A percentile compares a stretch with the other conserved stretches of the same genome.
Conservation (phyloP, 2,329 filamentous ascomycete genomes). For the Aspergillaceae sp. region DNA sequence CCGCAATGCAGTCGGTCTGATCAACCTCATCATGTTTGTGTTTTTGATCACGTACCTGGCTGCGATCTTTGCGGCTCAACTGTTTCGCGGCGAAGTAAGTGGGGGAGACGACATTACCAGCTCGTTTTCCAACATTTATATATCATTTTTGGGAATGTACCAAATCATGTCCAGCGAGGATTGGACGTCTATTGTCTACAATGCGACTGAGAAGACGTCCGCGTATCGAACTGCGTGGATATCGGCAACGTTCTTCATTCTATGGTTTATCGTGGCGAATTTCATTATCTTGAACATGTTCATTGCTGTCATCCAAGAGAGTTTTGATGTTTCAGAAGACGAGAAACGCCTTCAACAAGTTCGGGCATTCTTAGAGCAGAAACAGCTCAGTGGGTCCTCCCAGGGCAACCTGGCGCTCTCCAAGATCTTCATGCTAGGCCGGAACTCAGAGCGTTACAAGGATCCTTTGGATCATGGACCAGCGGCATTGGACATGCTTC, state of each 20-base stretch:
- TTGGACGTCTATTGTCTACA: slow-evolving; percentile 85
- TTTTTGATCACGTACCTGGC: slow-evolving; percentile 91
- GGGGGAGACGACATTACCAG: slow-evolving; percentile 53
- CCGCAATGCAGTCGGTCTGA: slow-evolving; percentile 82
- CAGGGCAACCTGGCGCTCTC: slow-evolving; percentile 59
- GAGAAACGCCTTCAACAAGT: slow-evolving; percentile 96
- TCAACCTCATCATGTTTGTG: slow-evolving; percentile 92
- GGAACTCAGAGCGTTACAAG: slow-evolving; percentile 53
- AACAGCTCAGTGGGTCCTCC: slow-evolving; percentile 63
- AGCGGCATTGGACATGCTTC: slow-evolving; percentile 87
- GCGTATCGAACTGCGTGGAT: slow-evolving; percentile 75
- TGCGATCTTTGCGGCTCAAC: slow-evolving; percentile 84
- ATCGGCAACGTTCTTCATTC: slow-evolving; percentile 77
- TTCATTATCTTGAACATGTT: slow-evolving; percentile 99
- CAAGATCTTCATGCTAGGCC: slow-evolving; percentile 53
- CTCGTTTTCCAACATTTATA: slow-evolving; percentile 85
- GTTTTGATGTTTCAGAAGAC: slow-evolving; percentile 97
- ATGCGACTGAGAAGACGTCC: slow-evolving; percentile 61
- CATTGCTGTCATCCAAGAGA: slow-evolving; percentile 99
- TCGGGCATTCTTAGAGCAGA: slow-evolving; percentile 84
- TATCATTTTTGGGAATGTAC: slow-evolving; percentile 96
- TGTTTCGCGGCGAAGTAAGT: slow-evolving; percentile 82
- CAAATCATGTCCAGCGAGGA: slow-evolving; percentile 92
- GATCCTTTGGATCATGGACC: slow-evolving; percentile 89
- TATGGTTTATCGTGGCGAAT: slow-evolving; percentile 93